Evolutionary conservation across 257 asterid species (phyloP).

Genomic region (Solanum clarkiae): DNA sequence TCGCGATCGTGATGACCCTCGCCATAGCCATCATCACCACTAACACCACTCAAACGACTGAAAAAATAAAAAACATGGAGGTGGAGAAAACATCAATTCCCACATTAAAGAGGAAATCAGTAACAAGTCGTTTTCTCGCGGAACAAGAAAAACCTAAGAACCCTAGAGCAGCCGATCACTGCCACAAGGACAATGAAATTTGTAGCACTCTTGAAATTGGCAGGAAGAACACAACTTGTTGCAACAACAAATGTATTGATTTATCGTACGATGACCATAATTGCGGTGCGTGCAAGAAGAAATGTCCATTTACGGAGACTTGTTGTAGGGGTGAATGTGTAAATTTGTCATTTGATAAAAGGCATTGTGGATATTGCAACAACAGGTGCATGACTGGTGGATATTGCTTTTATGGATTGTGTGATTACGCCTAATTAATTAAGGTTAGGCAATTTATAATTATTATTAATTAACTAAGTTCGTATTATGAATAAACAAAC

Average conservation of each 20-base stretch:
- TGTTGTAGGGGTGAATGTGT: conserved; percentile 65
- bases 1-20: not conserved
- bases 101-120: not conserved
- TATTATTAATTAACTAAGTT: not conserved
- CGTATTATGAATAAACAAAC: not conserved
- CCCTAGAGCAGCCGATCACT: conserved; percentile 53
- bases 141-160: conserved; percentile 6
- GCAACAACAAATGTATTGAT: conserved; percentile 52
- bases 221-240: conserved; percentile 43
- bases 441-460: not conserved
- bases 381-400: conserved; percentile 34
- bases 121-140: conserved; percentile 37
- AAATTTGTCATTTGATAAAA: conserved; percentile 30
- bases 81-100: not conserved
- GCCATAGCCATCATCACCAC: not conserved
- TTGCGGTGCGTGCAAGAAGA: conserved; percentile 56
- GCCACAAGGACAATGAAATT: conserved; percentile 29
- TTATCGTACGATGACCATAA: conserved; percentile 25
- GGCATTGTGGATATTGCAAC: conserved; percentile 48
- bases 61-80: not conserved
- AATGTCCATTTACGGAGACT: conserved; percentile 26
- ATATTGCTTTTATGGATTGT: conserved; percentile 42
- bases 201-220: conserved; percentile 7
- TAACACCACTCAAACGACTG: not conserved
- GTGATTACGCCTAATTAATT: conserved; percentile 39